Evolutionary conservation across 306 rosid genomes (phyloP).

Genomic region (Phaseolus lunatus): DNA sequence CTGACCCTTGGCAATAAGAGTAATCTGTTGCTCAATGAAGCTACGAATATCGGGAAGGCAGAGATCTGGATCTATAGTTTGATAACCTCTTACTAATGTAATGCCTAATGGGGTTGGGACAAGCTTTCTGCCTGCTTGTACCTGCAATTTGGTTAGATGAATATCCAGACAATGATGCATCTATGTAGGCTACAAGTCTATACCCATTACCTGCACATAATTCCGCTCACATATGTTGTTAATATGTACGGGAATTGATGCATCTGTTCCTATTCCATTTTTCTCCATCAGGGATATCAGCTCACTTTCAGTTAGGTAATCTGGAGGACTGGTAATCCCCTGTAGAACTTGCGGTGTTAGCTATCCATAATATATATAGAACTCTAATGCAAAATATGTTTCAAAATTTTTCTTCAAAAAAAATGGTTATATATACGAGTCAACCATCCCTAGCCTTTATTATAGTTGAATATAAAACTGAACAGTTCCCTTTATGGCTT

Average conservation of each 20-base stretch:
- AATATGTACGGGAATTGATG: constrained; percentile 93
- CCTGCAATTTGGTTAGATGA: constrained; percentile 63
- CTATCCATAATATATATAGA: constrained; percentile 36
- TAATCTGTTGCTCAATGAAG: constrained; percentile 98
- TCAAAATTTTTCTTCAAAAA: constrained; percentile 14
- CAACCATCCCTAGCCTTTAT: constrained; percentile 25
- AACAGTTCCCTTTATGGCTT: constrained; percentile 21
- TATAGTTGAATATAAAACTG: constrained; percentile 13
- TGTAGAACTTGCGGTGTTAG: constrained; percentile 52
- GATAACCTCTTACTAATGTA: constrained; percentile 92
- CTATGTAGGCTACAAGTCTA: constrained; percentile 26
- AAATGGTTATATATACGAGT: constrained; percentile 35
- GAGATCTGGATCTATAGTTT: constrained; percentile 94
- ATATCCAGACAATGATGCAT: constrained; percentile 37
- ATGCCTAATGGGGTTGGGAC: constrained; percentile 87
- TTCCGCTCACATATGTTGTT: constrained; percentile 97
- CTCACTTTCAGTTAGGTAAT: constrained; percentile 92
- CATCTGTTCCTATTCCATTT: constrained; percentile 96
- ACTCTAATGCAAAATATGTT: constrained; percentile 14
- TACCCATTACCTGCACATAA: constrained; percentile 82
- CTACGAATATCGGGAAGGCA: constrained; percentile 98
- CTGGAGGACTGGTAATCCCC: constrained; percentile 91
- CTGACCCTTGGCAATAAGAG: constrained; percentile 91
- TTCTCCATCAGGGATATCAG: constrained; percentile 98
- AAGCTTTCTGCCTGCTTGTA: constrained; percentile 92